phyloP scores from a whole-genome alignment of 192 early-diverging fungal species.

The Allomyces javanicus region DNA sequence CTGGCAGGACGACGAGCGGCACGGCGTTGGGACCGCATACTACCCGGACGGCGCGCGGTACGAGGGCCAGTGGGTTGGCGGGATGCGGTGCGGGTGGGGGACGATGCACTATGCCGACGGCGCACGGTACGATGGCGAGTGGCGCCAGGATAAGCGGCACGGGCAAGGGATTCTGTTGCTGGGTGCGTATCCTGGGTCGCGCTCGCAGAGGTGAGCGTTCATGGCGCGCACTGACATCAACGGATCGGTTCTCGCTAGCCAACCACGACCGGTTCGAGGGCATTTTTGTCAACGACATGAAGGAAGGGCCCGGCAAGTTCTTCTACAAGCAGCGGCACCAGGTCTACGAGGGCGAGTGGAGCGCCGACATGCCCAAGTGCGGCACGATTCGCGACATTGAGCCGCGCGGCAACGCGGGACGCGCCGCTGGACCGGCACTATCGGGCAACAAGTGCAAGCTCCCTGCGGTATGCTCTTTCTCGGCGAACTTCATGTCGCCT shows the following conservation, averaged over 20 bases:
- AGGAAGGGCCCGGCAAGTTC: slow-evolving; percentile 39
- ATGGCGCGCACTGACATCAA: not conserved
- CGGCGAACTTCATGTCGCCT: not conserved
- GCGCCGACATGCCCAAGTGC: slow-evolving; percentile 28
- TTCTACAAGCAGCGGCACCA: slow-evolving; percentile 32
- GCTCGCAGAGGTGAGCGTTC: too few relatives aligned
- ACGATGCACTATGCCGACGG: slow-evolving; percentile 25
- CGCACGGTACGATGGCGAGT: slow-evolving; percentile 36
- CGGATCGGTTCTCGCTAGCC: slow-evolving; percentile 5
- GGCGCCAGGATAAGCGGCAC: slow-evolving; percentile 31
- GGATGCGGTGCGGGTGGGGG: slow-evolving; percentile 36
- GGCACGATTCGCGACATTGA: slow-evolving; percentile 26
- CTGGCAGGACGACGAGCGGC: slow-evolving; percentile 24
- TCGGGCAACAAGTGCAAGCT: not conserved
- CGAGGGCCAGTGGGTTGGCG: slow-evolving; percentile 28
- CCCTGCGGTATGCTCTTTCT: not conserved
- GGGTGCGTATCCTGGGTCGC: slow-evolving; percentile 7
- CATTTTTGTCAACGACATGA: slow-evolving; percentile 33
- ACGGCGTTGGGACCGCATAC: slow-evolving; percentile 31
- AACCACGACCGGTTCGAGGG: slow-evolving; percentile 40
- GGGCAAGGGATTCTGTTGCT: slow-evolving; percentile 32
- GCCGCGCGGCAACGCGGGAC: not conserved
- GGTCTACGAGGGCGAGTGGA: slow-evolving; percentile 38
- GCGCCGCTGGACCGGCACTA: not conserved
- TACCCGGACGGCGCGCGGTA: slow-evolving; percentile 30